These are phyloP conservation scores for Taphrina communis DNA, from an alignment of 1,139 yeast genomes.

Conservation along the genomic window DNA sequence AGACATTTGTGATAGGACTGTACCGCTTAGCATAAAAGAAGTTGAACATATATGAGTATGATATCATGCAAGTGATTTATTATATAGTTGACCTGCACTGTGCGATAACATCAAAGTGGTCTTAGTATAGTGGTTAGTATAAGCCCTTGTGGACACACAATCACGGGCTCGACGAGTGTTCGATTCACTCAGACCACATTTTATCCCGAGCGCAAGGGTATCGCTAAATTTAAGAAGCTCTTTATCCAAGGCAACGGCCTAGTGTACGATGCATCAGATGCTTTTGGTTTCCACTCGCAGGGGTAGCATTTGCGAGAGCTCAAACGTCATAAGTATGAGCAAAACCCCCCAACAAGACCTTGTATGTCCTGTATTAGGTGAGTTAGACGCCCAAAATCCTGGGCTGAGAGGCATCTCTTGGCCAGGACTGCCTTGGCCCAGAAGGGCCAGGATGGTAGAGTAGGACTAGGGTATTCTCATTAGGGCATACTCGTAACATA, in stretches of 20 bases:
- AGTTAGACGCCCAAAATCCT: neutral
- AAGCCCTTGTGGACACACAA: slow-evolving; percentile 26
- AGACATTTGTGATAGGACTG: neutral
- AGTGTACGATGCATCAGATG: neutral
- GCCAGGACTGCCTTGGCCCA: neutral
- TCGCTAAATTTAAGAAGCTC: neutral
- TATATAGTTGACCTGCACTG: no score
- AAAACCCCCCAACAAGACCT: neutral
- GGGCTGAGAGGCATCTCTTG: neutral
- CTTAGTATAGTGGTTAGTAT: slow-evolving; percentile 39
- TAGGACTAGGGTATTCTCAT: slow-evolving; percentile 1
- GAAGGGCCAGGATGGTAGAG: neutral
- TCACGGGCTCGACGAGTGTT: slow-evolving; percentile 28
- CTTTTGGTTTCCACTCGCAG: neutral
- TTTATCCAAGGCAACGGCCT: neutral
- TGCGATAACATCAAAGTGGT: no score
- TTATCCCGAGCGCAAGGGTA: no score
- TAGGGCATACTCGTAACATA: neutral
- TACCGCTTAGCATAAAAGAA: no score
- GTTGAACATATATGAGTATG: no score
- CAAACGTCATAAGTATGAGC: neutral
- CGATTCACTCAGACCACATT: slow-evolving; percentile 32
- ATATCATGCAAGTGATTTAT: no score
- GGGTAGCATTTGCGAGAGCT: neutral
- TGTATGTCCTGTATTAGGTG: slow-evolving; percentile 1